A percentile compares a stretch with the other conserved stretches of the same genome.
These are phyloP conservation scores for Pyrenophora tritici-repentis DNA, from an alignment of 2,329 filamentous ascomycete species.

Conservation along the genomic window DNA sequence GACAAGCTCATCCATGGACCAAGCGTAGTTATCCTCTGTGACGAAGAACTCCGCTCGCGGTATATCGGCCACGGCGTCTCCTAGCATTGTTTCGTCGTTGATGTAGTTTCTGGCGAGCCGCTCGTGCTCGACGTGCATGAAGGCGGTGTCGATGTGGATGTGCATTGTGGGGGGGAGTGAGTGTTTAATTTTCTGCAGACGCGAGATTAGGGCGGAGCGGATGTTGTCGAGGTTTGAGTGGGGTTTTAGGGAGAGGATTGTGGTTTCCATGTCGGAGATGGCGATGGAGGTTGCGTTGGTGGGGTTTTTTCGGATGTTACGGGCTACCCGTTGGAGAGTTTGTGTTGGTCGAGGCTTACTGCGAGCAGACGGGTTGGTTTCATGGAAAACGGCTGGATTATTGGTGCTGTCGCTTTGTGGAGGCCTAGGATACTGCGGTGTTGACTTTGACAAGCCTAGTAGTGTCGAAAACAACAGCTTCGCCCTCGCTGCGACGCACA, in stretches of 20 bases:
- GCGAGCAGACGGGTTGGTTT: background rate
- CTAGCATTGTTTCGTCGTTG: constrained; percentile 46
- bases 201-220: no score
- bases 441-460: constrained; percentile 32
- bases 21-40: constrained; percentile 49
- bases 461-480: constrained; percentile 29
- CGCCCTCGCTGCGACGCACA: constrained; percentile 29
- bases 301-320: constrained; percentile 25
- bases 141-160: constrained; percentile 33
- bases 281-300: constrained; percentile 27
- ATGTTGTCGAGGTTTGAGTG: no score
- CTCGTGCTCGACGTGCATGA: constrained; percentile 47
- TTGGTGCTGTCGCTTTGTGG: constrained; percentile 23
- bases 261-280: constrained; percentile 37
- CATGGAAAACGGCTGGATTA: constrained; percentile 28
- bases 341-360: constrained; percentile 12
- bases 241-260: no score
- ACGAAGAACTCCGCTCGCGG: constrained; percentile 43
- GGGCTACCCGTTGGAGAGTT: constrained; percentile 32
- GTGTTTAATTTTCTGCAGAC: constrained; percentile 28
- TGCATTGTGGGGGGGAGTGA: constrained; percentile 33
- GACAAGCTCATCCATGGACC: constrained; percentile 37
- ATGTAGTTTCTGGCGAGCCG: constrained; percentile 39
- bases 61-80: constrained; percentile 40
- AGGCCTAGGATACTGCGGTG: constrained; percentile 29